These are phyloP conservation scores for Trypanosomatidae sp. DNA, from an alignment of 208 protist genomes.

Conservation along the genomic window DNA sequence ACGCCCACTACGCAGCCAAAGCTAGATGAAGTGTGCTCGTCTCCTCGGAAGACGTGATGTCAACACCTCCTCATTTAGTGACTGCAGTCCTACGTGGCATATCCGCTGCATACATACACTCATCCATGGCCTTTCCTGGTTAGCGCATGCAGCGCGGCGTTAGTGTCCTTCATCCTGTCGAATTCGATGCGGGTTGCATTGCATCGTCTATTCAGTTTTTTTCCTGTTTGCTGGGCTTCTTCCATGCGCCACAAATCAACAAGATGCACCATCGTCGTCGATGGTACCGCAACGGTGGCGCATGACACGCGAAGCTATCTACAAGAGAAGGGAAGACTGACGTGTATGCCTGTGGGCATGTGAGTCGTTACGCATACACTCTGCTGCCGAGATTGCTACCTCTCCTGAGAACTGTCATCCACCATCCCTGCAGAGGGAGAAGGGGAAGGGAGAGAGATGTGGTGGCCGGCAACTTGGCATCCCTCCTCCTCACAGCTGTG, in stretches of 20 bases:
- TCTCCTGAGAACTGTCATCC: not conserved
- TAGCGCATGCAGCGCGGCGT: not conserved
- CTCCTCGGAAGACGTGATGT: not conserved
- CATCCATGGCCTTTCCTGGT: no score
- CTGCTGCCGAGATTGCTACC: not conserved
- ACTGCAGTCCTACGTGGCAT: not conserved
- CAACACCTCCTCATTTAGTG: not conserved
- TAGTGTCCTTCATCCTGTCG: not conserved
- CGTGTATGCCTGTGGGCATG: not conserved
- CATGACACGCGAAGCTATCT: not conserved
- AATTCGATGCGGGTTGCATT: not conserved
- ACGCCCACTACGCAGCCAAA: not conserved
- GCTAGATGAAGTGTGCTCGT: not conserved
- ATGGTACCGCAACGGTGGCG: not conserved
- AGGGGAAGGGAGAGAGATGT: not conserved
- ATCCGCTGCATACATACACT: not conserved
- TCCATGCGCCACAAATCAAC: not conserved
- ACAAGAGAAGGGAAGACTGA: not conserved
- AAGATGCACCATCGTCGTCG: not conserved
- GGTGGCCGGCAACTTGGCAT: not conserved
- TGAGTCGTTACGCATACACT: not conserved
- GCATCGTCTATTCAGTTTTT: not conserved
- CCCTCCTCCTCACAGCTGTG: not conserved
- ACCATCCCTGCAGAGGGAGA: not conserved
- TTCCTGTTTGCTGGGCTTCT: not conserved